Evolutionary conservation across 805 yeast genomes (phyloP), one percentile per base, ranked within the genome.

Genomic region (Kurtzmaniella fragi): DNA sequence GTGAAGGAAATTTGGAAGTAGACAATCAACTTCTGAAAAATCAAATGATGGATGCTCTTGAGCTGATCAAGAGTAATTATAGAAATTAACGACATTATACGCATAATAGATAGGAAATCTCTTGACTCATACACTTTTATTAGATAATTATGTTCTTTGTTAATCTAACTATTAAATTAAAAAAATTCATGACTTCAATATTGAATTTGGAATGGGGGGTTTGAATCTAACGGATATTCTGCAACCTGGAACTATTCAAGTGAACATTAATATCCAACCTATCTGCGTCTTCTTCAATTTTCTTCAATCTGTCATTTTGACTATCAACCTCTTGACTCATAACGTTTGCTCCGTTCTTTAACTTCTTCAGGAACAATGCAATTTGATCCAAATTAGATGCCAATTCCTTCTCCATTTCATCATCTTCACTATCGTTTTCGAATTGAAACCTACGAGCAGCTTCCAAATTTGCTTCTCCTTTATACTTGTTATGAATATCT

Each of bases 341-440:
- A 3, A 85, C 70, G 41, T 71, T 56, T 2, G 97, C 96, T 39
- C 86, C 70, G 45, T 71, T 75, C 56, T 80, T 82, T 61, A 91
- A 74, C 43, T 89, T 78, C 39, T 73, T 72, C 26, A 95, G 77
- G 42, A 82, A 76, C 31, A 71, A 72, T 10, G 77, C 74, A 35
- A 93, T 84, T 57, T 83, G 87, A 51, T 85, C 90, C 59, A 91
- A 67, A 53, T 93, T 93, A 46, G 75, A 65, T 39, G 89, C 90
- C 49, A 89, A 78, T 60, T 90, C 96, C 45, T 82, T 77, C 56
- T 91, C 98, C 77, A 88, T 77, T 49, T 82, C 93, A 52, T 89
- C 95, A 60, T 93, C 98, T 57, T 91, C 97, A 36, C 80, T 80
- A 61, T 91, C 97, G 35, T 84, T 84, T 55, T 88, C 96, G 50